Conservation (phyloP, 2,329 filamentous ascomycete genomes). For the Dichotomopilus funicola region DNA sequence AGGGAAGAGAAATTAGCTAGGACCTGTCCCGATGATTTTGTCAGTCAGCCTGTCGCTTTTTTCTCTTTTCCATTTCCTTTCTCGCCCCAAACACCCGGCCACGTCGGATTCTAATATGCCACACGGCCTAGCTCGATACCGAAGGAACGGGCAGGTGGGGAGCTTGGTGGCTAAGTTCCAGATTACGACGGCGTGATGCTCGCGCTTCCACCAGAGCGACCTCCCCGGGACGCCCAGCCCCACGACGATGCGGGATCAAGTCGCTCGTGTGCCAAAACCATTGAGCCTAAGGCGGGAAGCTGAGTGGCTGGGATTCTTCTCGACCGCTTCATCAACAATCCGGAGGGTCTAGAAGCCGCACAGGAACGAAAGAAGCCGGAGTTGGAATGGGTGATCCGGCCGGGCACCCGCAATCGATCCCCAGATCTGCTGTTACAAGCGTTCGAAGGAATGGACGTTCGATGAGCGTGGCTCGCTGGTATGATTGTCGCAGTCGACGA, state of each 20-base stretch:
- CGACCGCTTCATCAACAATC: background rate
- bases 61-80: slow-evolving; percentile 2
- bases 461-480: slow-evolving; percentile 2
- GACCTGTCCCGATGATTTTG: slow-evolving; percentile 11
- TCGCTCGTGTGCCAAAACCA: background rate
- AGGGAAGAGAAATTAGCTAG: slow-evolving; percentile 4
- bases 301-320: background rate
- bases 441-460: background rate
- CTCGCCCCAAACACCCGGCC: slow-evolving; percentile 14
- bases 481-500: slow-evolving; percentile 15
- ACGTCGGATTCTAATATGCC: slow-evolving; percentile 16
- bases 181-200: slow-evolving; percentile 10
- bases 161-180: slow-evolving; percentile 10
- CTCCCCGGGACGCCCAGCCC: background rate
- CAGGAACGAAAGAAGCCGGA: too few relatives aligned
- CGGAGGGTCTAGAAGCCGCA: too few relatives aligned
- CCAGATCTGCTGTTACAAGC: slow-evolving; percentile 3
- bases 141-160: slow-evolving; percentile 10
- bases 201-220: slow-evolving; percentile 12
- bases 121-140: slow-evolving; percentile 13
- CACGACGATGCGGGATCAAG: background rate
- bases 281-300: too few relatives aligned
- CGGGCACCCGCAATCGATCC: background rate
- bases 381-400: background rate
- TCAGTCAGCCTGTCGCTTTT: slow-evolving; percentile 4